Conservation (phyloP, 305 asterid species). For the Solanum hybrid region DNA sequence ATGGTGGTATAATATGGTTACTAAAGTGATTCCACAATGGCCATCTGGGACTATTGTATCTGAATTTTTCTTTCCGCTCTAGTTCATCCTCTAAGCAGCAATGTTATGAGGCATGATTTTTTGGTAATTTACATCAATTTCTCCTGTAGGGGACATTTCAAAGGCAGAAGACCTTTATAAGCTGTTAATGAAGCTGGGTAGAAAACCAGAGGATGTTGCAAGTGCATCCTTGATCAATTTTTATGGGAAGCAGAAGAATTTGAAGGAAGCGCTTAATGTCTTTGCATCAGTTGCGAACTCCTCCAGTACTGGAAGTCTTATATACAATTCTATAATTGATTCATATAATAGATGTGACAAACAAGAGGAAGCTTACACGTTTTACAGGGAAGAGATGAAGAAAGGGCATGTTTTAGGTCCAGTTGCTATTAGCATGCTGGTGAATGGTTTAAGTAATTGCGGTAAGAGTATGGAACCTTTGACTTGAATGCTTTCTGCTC, state of each 20-base stretch:
- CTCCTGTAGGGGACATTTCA: constrained; percentile 52
- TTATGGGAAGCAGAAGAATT: constrained; percentile 56
- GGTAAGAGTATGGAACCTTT: constrained; percentile 36
- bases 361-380: constrained; percentile 57
- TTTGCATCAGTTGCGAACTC: constrained; percentile 37
- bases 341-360: constrained; percentile 49
- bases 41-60: not conserved
- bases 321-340: constrained; percentile 54
- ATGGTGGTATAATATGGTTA: not conserved
- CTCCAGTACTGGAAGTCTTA: constrained; percentile 19
- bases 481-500: not conserved
- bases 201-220: constrained; percentile 49
- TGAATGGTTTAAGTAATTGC: constrained; percentile 55
- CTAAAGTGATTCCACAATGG: not conserved
- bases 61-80: not conserved
- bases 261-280: constrained; percentile 45
- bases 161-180: constrained; percentile 46
- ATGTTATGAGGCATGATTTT: constrained; percentile 1
- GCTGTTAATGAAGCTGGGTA: constrained; percentile 41
- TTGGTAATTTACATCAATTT: constrained; percentile 13
- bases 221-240: constrained; percentile 54
- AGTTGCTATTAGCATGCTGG: constrained; percentile 77
- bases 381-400: constrained; percentile 52
- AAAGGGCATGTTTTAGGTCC: constrained; percentile 60
- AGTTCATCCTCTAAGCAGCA: not conserved